Base-by-base conservation (phyloP, 768 basidiomycete genomes). In the Termitomyces sp. region DNA sequence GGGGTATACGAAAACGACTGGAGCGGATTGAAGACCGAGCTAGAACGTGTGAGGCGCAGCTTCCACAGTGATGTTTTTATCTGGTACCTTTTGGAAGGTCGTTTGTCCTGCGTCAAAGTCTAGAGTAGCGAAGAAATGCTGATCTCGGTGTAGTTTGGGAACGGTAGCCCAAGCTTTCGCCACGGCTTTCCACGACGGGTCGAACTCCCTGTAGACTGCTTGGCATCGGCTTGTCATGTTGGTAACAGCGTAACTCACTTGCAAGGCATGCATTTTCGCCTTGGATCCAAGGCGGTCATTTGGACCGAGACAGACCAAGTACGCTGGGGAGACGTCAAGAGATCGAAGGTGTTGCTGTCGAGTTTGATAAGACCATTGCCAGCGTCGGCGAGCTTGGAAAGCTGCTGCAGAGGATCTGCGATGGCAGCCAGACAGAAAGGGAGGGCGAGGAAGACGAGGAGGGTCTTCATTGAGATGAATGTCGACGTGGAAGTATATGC, bases 191-290 rank as follows among this genome's bases (percentile, higher is more conserved):
- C 85, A 97, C 5, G 85, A 77, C 7, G 95, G 93, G 48, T 89
- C 82, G 65, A 98, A 96, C 62, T 90, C 82, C 68, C 93, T 96
- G 68, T 19, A 43, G 55, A 35, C 44, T 55, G 57, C 15, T 53
- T 38, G 40, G 51, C 37, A 53, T 45, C 56, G 54, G 49, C 46
- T 17, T 6, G 1, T 6, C 48, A 22, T n/a, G 7, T 22, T 48
- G 19, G 21, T 9, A 53, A 4, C 14, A 32, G 7, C 24, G 2
- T 7, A 1, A 79, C 90, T 71, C 62, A 92, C 95, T 77, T 88
- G 88, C 97, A 99, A 45, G 95, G 96, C n/a, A 68, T 69, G 69
- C 97, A 99, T 69, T 85, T 88, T 65, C 91, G 84, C 59, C 85
- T 79, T 10, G 81, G 73, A 62, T 85, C 87, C 58, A 97, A 70